Conservation (phyloP, 208 protist genomes). For the Crithidia bombi region DNA sequence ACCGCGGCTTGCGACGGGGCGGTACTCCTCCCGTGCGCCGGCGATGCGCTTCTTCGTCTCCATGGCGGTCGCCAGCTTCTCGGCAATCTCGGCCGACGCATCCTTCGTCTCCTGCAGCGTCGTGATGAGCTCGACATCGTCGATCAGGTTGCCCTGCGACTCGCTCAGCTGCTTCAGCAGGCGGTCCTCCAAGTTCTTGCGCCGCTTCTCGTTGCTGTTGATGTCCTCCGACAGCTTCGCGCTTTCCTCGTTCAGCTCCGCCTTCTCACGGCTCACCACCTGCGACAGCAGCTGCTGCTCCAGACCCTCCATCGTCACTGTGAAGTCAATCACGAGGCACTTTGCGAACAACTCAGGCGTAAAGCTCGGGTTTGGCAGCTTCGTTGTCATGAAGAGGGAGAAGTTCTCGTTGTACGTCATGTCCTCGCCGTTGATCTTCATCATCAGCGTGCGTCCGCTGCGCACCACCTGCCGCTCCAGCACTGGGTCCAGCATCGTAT, state of each 20-base stretch:
- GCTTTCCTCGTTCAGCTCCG: slow-evolving; percentile 97
- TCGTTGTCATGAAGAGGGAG: slow-evolving; percentile 97
- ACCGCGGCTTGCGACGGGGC: slow-evolving; percentile 96
- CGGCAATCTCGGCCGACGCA: slow-evolving; percentile 95
- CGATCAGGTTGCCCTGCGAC: slow-evolving; percentile 93
- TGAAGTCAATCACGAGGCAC: slow-evolving; percentile 98
- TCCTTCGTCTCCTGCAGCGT: slow-evolving; percentile 98
- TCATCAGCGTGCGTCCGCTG: slow-evolving; percentile 85
- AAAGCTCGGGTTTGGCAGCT: slow-evolving; percentile 98
- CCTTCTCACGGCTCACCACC: slow-evolving; percentile 97
- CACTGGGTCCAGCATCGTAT: slow-evolving; percentile 98
- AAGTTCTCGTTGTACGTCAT: slow-evolving; percentile 95
- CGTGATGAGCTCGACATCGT: slow-evolving; percentile 95
- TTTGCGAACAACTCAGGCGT: slow-evolving; percentile 98
- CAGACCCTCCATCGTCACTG: slow-evolving; percentile 98
- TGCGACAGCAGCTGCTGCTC: slow-evolving; percentile 97
- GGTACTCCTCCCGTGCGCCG: slow-evolving; percentile 97
- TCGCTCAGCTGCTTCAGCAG: slow-evolving; percentile 95
- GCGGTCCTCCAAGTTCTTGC: slow-evolving; percentile 94
- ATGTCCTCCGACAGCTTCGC: slow-evolving; percentile 96
- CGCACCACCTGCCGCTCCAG: slow-evolving; percentile 96
- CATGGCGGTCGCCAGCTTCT: slow-evolving; percentile 95
- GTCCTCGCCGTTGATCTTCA: slow-evolving; percentile 93
- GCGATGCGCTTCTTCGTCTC: slow-evolving; percentile 97
- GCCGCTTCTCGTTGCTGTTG: slow-evolving; percentile 96